phyloP scores from a whole-genome alignment of 176 grass and related monocot species.

The Oryza longistaminata region DNA sequence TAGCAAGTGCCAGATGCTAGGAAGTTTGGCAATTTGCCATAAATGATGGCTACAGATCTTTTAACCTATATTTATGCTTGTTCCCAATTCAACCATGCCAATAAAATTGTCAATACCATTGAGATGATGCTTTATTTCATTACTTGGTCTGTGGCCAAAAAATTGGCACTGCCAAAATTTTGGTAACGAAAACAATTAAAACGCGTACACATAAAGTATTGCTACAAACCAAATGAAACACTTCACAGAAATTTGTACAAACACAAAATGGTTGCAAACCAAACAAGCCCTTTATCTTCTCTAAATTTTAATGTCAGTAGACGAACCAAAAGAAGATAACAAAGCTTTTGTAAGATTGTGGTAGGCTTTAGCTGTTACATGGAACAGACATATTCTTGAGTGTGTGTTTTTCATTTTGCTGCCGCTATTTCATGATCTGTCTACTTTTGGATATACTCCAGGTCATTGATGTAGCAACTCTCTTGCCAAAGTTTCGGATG shows the following conservation, averaged over 20 bases:
- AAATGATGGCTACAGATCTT: background rate
- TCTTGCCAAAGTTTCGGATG: slow-evolving; percentile 94
- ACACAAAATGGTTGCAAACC: no score
- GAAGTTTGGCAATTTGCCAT: background rate
- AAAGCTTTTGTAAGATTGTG: background rate
- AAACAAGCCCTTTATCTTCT: background rate
- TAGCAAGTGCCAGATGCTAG: background rate
- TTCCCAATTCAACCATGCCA: no score
- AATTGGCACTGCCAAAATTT: no score
- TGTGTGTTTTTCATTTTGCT: background rate
- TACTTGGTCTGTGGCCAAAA: no score
- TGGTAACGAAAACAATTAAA: no score
- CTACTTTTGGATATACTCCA: slow-evolving; percentile 37
- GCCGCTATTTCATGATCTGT: background rate
- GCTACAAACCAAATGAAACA: no score
- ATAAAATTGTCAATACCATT: no score
- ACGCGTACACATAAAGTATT: no score
- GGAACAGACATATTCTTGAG: background rate
- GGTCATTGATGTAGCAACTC: slow-evolving; percentile 90
- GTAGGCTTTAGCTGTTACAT: background rate
- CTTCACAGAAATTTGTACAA: no score
- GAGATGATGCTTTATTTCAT: no score
- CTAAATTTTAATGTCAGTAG: background rate
- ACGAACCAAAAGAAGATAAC: background rate
- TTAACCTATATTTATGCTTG: background rate